Evolutionary conservation across 2,329 filamentous ascomycete species (phyloP).

Genomic region (Exophiala calicioides): DNA sequence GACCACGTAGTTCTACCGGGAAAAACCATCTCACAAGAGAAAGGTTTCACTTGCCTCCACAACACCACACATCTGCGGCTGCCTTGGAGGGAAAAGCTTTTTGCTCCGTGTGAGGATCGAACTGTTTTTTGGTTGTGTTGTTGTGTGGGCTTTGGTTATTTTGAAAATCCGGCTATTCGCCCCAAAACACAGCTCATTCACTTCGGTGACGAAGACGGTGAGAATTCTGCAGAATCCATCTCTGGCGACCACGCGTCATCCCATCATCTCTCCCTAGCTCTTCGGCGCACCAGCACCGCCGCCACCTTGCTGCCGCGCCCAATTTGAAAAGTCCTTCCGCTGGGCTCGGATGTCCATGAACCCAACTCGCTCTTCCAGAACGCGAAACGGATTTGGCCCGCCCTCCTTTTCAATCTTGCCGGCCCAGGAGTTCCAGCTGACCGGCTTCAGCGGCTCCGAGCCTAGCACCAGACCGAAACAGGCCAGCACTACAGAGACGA

Average conservation of each 20-base stretch:
- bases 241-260: too few relatives aligned
- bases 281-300: too few relatives aligned
- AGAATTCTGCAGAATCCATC: too few relatives aligned
- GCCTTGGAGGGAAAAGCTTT: background rate
- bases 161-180: too few relatives aligned
- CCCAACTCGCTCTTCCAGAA: slow-evolving; percentile 75
- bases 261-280: slow-evolving; percentile 24
- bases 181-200: too few relatives aligned
- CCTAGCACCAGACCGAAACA: slow-evolving; percentile 78
- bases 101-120: too few relatives aligned
- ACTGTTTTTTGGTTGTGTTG: background rate
- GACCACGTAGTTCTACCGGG: too few relatives aligned
- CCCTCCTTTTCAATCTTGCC: slow-evolving; percentile 69
- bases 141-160: too few relatives aligned
- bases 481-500: slow-evolving; percentile 77
- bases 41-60: slow-evolving; percentile 8
- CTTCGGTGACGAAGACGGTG: too few relatives aligned
- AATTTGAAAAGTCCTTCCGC: slow-evolving; percentile 75
- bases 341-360: slow-evolving; percentile 83
- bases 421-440: slow-evolving; percentile 79
- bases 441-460: slow-evolving; percentile 77
- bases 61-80: background rate
- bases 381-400: slow-evolving; percentile 76
- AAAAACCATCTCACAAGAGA: background rate
- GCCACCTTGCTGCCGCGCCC: slow-evolving; percentile 56